phyloP scores from a whole-genome alignment of 306 rosid genomes.

The Elaeagnus macrophylla region DNA sequence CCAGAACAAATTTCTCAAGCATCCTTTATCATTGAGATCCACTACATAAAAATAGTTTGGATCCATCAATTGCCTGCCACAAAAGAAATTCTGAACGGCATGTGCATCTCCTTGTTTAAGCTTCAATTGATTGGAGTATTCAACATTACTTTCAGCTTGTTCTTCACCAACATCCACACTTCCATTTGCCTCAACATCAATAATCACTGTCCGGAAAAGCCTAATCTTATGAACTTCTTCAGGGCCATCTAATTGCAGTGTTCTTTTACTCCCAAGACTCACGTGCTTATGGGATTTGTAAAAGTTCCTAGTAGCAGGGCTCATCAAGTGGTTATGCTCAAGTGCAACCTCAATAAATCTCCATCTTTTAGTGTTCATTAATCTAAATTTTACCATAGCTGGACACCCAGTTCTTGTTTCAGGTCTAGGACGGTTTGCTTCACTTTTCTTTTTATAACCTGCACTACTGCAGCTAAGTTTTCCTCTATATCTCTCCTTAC shows the following conservation, averaged over 20 bases:
- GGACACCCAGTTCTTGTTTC: conserved; percentile 79
- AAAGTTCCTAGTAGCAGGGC: conserved; percentile 46
- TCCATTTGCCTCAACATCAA: conserved; percentile 37
- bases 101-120: conserved; percentile 52
- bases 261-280: conserved; percentile 48
- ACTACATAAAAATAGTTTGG: conserved; percentile 55
- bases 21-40: conserved; percentile 61
- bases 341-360: conserved; percentile 72
- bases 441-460: conserved; percentile 69
- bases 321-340: conserved; percentile 74
- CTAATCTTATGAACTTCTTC: conserved; percentile 48
- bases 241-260: conserved; percentile 37
- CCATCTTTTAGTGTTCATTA: conserved; percentile 69
- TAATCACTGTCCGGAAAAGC: conserved; percentile 44
- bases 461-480: conserved; percentile 79
- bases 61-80: conserved; percentile 38
- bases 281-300: conserved; percentile 56
- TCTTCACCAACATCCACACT: conserved; percentile 31
- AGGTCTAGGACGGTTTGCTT: conserved; percentile 72
- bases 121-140: conserved; percentile 39
- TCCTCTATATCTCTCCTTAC: conserved; percentile 69
- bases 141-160: conserved; percentile 21
- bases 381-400: conserved; percentile 70
- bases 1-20: conserved; percentile 68
- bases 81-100: conserved; percentile 41